A percentile compares a stretch with the other conserved stretches of the same genome.
Evolutionary conservation across 305 asterid genomes (phyloP).

Genomic region (Solanum hybrid): DNA sequence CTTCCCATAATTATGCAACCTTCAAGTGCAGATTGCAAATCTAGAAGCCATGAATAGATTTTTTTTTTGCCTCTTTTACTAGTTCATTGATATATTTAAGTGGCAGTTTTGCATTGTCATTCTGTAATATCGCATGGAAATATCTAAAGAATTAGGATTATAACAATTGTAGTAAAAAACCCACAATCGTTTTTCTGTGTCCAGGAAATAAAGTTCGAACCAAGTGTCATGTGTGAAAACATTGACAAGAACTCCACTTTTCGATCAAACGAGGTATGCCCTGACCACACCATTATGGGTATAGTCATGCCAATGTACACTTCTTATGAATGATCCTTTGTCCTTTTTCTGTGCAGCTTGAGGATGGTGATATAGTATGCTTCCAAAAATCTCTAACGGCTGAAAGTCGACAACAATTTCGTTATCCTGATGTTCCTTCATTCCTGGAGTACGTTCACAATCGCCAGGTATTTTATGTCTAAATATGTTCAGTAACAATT

Average conservation of each 20-base stretch:
- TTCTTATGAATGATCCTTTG: neutral
- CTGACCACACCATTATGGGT: neutral
- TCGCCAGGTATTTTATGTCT: slow-evolving; percentile 6
- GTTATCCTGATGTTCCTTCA: slow-evolving; percentile 13
- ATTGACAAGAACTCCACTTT: slow-evolving; percentile 20
- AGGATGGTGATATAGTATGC: slow-evolving; percentile 18
- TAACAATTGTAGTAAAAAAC: neutral
- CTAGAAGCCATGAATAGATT: neutral
- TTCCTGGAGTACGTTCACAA: slow-evolving; percentile 11
- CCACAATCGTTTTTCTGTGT: slow-evolving; percentile 3
- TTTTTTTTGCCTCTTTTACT: neutral
- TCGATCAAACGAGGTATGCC: slow-evolving; percentile 19
- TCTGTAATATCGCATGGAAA: neutral
- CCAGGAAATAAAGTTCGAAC: slow-evolving; percentile 45
- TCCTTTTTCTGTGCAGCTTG: slow-evolving; percentile 5
- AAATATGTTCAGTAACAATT: neutral
- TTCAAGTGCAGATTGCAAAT: neutral
- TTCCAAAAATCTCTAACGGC: slow-evolving; percentile 5
- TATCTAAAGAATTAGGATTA: neutral
- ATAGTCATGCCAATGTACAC: neutral
- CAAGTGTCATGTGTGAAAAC: slow-evolving; percentile 25
- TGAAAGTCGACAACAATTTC: slow-evolving; percentile 4
- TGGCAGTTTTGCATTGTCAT: neutral
- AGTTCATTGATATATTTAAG: neutral
- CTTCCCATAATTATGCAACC: neutral